phyloP scores from a whole-genome alignment of 2,329 filamentous ascomycete genomes.

The Annulohypoxylon truncatum region DNA sequence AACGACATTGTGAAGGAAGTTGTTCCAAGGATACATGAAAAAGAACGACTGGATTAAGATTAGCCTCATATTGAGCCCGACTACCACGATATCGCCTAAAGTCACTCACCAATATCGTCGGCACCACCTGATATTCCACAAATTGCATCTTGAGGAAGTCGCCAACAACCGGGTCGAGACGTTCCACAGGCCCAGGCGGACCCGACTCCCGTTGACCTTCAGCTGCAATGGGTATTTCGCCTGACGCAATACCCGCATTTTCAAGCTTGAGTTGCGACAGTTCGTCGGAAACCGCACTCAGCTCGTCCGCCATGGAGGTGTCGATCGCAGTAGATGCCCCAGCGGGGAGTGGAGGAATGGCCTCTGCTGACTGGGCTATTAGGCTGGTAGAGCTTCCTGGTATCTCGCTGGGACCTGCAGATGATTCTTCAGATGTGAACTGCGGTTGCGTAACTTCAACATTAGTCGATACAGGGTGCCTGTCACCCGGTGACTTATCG shows the following conservation, averaged over 20 bases:
- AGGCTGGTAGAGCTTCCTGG: not conserved
- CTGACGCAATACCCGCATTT: slow-evolving; percentile 29
- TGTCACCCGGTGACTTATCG: not conserved
- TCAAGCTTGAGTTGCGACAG: slow-evolving; percentile 11
- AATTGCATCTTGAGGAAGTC: slow-evolving; percentile 97
- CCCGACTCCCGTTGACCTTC: slow-evolving; percentile 39
- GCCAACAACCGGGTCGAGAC: slow-evolving; percentile 80
- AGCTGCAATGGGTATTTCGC: slow-evolving; percentile 48
- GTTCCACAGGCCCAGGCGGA: slow-evolving; percentile 35
- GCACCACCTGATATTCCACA: slow-evolving; percentile 92
- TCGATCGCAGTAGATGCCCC: not conserved
- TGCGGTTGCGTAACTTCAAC: not conserved
- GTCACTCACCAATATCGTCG: slow-evolving; percentile 85
- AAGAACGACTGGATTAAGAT: slow-evolving; percentile 81
- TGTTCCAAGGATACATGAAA: slow-evolving; percentile 99
- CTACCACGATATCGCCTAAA: not conserved
- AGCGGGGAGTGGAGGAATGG: not conserved
- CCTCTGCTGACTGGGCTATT: not conserved
- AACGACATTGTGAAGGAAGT: slow-evolving; percentile 98
- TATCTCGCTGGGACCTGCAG: not conserved
- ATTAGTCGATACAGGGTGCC: not conserved
- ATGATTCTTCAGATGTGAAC: not conserved
- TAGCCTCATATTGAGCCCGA: slow-evolving; percentile 25
- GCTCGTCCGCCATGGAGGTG: slow-evolving; percentile 1
- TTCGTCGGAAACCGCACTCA: not conserved